These are phyloP conservation scores for Russula dissimulans DNA, from an alignment of 768 basidiomycete species.

Conservation along the genomic window DNA sequence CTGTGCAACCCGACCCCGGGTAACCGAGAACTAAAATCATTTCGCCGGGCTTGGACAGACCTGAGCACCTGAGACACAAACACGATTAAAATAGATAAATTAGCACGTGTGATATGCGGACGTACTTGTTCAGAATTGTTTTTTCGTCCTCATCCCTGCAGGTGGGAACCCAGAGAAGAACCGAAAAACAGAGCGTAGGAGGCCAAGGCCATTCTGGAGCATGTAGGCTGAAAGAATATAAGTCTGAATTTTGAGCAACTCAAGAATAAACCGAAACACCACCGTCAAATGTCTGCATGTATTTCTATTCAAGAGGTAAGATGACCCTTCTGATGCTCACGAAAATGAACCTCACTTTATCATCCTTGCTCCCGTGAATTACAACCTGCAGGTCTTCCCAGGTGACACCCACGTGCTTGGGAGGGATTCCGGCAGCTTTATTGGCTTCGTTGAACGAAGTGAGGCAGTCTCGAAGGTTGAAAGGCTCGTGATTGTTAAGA, in stretches of 20 bases:
- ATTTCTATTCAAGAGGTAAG: slow-evolving; percentile 33
- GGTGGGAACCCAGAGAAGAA: neutral
- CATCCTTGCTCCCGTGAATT: slow-evolving; percentile 44
- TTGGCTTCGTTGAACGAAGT: slow-evolving; percentile 57
- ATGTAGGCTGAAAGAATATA: neutral
- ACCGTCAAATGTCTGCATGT: slow-evolving; percentile 54
- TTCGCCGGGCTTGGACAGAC: slow-evolving; percentile 15
- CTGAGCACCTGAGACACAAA: slow-evolving; percentile 7
- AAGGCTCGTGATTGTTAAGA: slow-evolving; percentile 32
- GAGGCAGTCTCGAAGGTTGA: slow-evolving; percentile 63
- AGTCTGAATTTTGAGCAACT: neutral
- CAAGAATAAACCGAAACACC: slow-evolving; percentile 14
- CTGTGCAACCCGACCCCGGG: slow-evolving; percentile 77
- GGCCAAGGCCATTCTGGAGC: neutral
- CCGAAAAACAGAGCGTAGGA: neutral
- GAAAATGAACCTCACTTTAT: slow-evolving; percentile 36
- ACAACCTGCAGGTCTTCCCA: slow-evolving; percentile 65
- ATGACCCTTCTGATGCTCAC: neutral
- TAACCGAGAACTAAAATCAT: slow-evolving; percentile 37
- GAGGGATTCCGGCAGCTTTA: slow-evolving; percentile 55
- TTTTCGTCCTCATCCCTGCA: neutral
- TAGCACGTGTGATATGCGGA: neutral
- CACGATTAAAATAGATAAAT: neutral
- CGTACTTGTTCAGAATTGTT: slow-evolving; percentile 8
- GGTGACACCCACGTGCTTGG: slow-evolving; percentile 68